Base-by-base conservation (phyloP, 768 basidiomycete genomes). In the Hebeloma cylindrosporum region DNA sequence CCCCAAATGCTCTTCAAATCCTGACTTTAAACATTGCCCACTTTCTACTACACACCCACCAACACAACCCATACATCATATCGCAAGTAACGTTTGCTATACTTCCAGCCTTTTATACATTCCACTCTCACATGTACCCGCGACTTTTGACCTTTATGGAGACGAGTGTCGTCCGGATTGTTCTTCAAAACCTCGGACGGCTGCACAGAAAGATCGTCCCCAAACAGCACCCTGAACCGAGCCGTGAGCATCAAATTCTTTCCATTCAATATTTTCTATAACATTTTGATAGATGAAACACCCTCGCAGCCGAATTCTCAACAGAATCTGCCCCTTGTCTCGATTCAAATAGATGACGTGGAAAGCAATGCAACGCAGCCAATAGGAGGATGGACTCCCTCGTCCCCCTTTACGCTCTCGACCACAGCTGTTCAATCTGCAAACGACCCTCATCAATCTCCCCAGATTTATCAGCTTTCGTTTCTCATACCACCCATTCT, bases 1-100 rank as follows among this genome's bases (percentile, higher is more conserved):
- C 90, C 10, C 85, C 88, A 3, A 80, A 88, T 57, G 72, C 87
- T 3, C 64, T 93, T n/a, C 90, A 92, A 54, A 74, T 80, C 1
- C 61, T 85, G 21, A 76, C 75, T 3, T 65, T 93, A 23, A 87
- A 90, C 61, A 75, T 91, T 16, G 85, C 85, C 3, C 78, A 79
- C 47, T 77, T 81, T 51, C 73, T 93, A 18, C 63, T 82, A 17
- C 71, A 80, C 45, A 64, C 68, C 21, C 78, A 85, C 51, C 68
- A 70, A 5, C 68, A 73, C 45, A 74, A 78, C 38, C 71, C 79
- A 3, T 64, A 70, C 29, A 66, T 80, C 16, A 63, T 80, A 33
- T 77, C 81, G 4, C 74, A 77, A 32, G 76, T 91, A 40, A 82
- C 78, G 1, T 77, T 82, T 42, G 81, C 83, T 11, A 64, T 90